Evolutionary conservation across 768 basidiomycete genomes (phyloP), one percentile per base, ranked within the genome.

Genomic region (Mycena chlorophos): DNA sequence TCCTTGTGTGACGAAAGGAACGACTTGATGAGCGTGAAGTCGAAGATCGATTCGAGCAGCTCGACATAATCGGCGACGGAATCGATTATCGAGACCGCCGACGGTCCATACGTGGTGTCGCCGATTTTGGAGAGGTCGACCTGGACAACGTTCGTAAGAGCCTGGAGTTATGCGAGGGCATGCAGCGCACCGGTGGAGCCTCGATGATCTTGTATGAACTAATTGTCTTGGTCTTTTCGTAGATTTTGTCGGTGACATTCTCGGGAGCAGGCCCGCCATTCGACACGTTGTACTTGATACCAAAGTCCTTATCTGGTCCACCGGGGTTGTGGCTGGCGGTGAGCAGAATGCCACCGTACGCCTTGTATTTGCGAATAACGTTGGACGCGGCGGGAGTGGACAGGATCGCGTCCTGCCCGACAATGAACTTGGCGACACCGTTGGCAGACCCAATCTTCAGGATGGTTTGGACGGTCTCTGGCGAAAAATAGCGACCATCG

Each of bases 251-350:
- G n/a, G 97, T 99, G 55, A 99, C 87, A 66, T 79, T 85, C 75
- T 99, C 97, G 0, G 97, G 94, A 20, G 97, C 97, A 19, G 97
- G 96, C 3, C 97, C 97, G 57, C 97, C 97, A 65, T 99, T 99
- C 34, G 88, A 87, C 46, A 94, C 89, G 73, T 99, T 99, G 79
- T 97, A 99, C 75, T 99, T 98, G 84, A 99, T 98, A 46, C 97
- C 97, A 70, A 98, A 99, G 73, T 99, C 97, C 65, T 91, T 89
- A 68, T 93, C 83, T n/a, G 97, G 97, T 22, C 97, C 97, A 52
- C 97, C 97, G 17, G 97, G 95, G 73, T 99, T 99, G 80, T 99
- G 97, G 57, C 87, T 89, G 17, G 97, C 97, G 4, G 97, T 99
- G 61, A 99, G 80, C 51, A 99, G 80, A 72, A 99, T 99, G 61